Conservation (phyloP, 768 basidiomycete species). For the Leccinum variicolor region DNA sequence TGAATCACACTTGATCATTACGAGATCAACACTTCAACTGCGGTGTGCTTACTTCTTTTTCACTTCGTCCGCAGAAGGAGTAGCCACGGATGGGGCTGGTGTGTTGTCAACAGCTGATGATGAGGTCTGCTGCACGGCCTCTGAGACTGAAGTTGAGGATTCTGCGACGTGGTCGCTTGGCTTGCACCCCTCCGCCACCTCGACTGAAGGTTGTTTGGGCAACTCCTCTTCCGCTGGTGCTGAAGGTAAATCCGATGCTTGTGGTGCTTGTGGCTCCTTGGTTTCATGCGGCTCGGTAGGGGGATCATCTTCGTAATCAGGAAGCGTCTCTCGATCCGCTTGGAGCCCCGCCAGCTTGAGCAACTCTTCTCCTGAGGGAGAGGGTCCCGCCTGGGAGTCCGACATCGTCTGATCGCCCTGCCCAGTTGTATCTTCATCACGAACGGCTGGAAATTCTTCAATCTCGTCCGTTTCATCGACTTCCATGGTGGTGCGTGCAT, state of each 20-base stretch:
- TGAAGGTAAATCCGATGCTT: slow-evolving; percentile 1
- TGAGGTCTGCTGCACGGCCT: slow-evolving; percentile 10
- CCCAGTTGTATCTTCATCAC: slow-evolving; percentile 16
- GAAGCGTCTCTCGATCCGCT: slow-evolving; percentile 38
- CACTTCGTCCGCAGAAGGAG: slow-evolving; percentile 16
- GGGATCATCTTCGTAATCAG: slow-evolving; percentile 57
- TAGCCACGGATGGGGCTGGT: slow-evolving; percentile 5
- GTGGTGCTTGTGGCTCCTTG: slow-evolving; percentile 3
- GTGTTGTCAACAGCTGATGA: slow-evolving; percentile 1
- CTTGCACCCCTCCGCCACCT: slow-evolving; percentile 1
- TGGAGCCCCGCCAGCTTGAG: slow-evolving; percentile 50
- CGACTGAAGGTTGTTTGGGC: not conserved
- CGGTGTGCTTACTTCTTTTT: slow-evolving; percentile 23
- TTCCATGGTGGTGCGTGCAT: slow-evolving; percentile 16
- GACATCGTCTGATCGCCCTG: slow-evolving; percentile 6
- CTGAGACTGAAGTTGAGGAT: not conserved
- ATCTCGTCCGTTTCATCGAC: slow-evolving; percentile 21
- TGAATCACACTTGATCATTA: slow-evolving; percentile 17
- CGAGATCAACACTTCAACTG: not conserved
- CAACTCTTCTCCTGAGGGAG: slow-evolving; percentile 44
- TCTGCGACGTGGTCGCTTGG: slow-evolving; percentile 1
- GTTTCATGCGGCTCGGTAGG: slow-evolving; percentile 10
- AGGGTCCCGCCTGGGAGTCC: slow-evolving; percentile 6
- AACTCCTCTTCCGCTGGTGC: not conserved
- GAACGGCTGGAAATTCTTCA: slow-evolving; percentile 6